Conservation (phyloP, 495 filamentous ascomycete genomes). For the Acidiella bohemica region DNA sequence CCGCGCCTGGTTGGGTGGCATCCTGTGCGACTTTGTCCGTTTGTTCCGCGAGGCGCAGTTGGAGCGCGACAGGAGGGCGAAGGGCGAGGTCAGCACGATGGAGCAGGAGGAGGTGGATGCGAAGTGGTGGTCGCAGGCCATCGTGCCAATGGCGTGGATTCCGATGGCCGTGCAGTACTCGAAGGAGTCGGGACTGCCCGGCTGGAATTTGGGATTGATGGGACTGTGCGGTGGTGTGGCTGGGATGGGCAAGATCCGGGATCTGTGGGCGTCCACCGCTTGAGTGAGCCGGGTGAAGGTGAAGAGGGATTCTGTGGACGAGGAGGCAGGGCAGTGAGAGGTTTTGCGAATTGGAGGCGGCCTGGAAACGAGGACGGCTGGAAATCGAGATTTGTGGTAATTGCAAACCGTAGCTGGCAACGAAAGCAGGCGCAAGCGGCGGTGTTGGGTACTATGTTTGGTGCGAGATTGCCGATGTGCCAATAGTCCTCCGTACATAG, state of each 20-base stretch:
- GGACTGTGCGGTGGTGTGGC: constrained; percentile 25
- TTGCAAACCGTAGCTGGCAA: too few relatives aligned
- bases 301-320: too few relatives aligned
- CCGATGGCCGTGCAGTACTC: constrained; percentile 27
- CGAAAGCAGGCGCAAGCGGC: too few relatives aligned
- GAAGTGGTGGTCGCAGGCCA: constrained; percentile 27
- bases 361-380: too few relatives aligned
- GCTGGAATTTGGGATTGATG: constrained; percentile 28
- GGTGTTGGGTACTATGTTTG: too few relatives aligned
- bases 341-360: too few relatives aligned
- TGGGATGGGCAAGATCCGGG: constrained; percentile 18
- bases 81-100: constrained; percentile 13
- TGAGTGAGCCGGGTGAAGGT: too few relatives aligned
- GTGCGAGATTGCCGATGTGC: too few relatives aligned
- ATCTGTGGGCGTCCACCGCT: constrained; percentile 23
- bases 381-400: too few relatives aligned
- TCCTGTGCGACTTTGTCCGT: constrained; percentile 25
- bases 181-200: constrained; percentile 21
- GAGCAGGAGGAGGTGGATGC: constrained; percentile 21
- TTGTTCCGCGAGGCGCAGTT: constrained; percentile 22
- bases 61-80: constrained; percentile 13
- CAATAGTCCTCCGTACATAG: too few relatives aligned
- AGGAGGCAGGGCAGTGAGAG: too few relatives aligned
- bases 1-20: constrained; percentile 25
- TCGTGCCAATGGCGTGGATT: constrained; percentile 26